These are phyloP conservation scores for Stentor roeselii DNA, from an alignment of 73 alveolate species.

Conservation along the genomic window DNA sequence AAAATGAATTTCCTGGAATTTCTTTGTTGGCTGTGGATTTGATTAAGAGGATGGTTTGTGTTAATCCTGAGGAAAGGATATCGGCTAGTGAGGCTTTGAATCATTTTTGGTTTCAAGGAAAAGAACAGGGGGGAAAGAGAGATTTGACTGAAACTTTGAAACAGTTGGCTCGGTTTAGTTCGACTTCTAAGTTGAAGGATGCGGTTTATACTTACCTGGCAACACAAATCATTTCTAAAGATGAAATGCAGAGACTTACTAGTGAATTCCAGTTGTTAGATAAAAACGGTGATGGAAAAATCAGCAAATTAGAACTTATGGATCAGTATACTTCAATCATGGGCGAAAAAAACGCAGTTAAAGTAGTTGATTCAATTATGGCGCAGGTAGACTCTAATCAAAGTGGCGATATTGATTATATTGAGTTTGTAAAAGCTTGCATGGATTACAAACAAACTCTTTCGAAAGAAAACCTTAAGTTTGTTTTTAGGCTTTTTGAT, in stretches of 20 bases:
- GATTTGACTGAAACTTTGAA: constrained; percentile 42
- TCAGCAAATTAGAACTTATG: neutral
- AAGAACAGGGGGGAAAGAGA: constrained; percentile 23
- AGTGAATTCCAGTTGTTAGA: constrained; percentile 51
- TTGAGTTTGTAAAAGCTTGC: constrained; percentile 40
- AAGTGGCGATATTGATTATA: constrained; percentile 35
- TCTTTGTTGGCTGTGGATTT: constrained; percentile 52
- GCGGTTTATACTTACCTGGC: constrained; percentile 87
- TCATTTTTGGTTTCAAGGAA: constrained; percentile 43
- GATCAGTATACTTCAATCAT: neutral
- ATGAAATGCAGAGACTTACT: constrained; percentile 64
- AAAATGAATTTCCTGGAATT: constrained; percentile 30
- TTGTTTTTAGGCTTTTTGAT: constrained; percentile 37
- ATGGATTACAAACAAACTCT: constrained; percentile 21
- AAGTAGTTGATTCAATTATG: constrained; percentile 36
- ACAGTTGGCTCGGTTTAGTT: constrained; percentile 75
- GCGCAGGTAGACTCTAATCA: constrained; percentile 36
- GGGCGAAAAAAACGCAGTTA: constrained; percentile 16
- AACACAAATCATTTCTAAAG: constrained; percentile 69
- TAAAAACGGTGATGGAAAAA: constrained; percentile 12
- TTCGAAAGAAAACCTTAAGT: constrained; percentile 29
- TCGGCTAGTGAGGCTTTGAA: constrained; percentile 49
- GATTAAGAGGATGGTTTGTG: constrained; percentile 29
- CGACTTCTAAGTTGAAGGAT: constrained; percentile 72
- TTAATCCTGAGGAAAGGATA: constrained; percentile 42